These are phyloP conservation scores for Boletus eberwhitei DNA, from an alignment of 768 basidiomycete species.

Conservation along the genomic window DNA sequence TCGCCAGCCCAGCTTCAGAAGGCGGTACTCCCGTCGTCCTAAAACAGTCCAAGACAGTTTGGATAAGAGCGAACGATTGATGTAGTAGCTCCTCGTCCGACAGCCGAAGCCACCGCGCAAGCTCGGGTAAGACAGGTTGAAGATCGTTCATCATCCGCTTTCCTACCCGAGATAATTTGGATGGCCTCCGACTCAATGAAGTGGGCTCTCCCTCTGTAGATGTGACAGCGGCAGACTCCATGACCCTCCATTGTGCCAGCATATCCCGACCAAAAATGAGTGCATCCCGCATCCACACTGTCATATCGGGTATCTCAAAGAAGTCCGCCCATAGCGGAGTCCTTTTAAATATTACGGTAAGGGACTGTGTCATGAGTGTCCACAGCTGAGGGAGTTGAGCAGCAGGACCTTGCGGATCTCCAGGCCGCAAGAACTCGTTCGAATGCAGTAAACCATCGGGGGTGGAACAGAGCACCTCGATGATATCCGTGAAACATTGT, in stretches of 20 bases:
- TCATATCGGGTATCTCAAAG: constrained; percentile 82
- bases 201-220: constrained; percentile 20
- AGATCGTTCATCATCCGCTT: constrained; percentile 75
- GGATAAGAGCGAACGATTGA: constrained; percentile 81
- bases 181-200: constrained; percentile 29
- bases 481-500: constrained; percentile 86
- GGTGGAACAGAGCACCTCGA: constrained; percentile 79
- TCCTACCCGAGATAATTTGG: constrained; percentile 57
- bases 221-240: constrained; percentile 58
- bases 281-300: constrained; percentile 97
- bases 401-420: constrained; percentile 44
- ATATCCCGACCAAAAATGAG: constrained; percentile 89
- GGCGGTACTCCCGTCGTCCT: constrained; percentile 57
- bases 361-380: constrained; percentile 74
- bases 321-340: constrained; percentile 81
- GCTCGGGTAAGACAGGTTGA: constrained; percentile 73
- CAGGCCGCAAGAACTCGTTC: constrained; percentile 44
- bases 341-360: constrained; percentile 80
- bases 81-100: constrained; percentile 91
- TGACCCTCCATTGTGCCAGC: constrained; percentile 72
- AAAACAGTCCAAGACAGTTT: constrained; percentile 76
- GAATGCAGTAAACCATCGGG: constrained; percentile 69
- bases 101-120: constrained; percentile 85
- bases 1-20: constrained; percentile 51
- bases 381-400: constrained; percentile 69